A percentile compares a stretch with the other conserved stretches of the same genome.
Evolutionary conservation across 106 monocot genomes (phyloP).

Genomic region (Dendrobium officinale): DNA sequence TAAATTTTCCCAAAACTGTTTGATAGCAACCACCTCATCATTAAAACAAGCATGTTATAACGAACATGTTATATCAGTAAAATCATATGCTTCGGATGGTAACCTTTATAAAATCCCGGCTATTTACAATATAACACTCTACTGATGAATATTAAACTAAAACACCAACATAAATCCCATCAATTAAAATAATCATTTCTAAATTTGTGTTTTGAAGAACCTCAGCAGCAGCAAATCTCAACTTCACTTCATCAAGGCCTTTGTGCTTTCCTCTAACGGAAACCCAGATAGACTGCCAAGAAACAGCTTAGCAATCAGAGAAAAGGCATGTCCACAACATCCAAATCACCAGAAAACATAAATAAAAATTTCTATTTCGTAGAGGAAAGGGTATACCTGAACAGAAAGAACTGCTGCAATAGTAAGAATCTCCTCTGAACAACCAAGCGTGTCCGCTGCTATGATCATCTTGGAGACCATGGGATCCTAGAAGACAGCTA

Average conservation of each 20-base stretch:
- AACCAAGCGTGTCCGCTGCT: slow-evolving; percentile 54
- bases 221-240: slow-evolving; percentile 91
- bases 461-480: slow-evolving; percentile 95
- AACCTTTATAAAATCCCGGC: neutral
- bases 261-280: slow-evolving; percentile 69
- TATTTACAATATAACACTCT: neutral
- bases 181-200: neutral
- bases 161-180: neutral
- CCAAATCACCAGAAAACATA: neutral
- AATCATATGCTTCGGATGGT: neutral
- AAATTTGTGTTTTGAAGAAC: slow-evolving; percentile 24
- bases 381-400: slow-evolving; percentile 47
- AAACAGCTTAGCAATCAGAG: neutral
- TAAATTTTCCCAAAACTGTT: neutral
- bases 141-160: neutral
- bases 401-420: slow-evolving; percentile 89
- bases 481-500: slow-evolving; percentile 53
- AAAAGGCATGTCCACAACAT: neutral
- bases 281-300: slow-evolving; percentile 86
- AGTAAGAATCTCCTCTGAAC: slow-evolving; percentile 83
- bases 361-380: neutral
- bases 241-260: slow-evolving; percentile 86
- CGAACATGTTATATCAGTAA: neutral
- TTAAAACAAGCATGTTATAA: neutral
- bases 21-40: neutral